Evolutionary conservation across 208 protist genomes (phyloP).

Genomic region (Leishmania lainsoni): DNA sequence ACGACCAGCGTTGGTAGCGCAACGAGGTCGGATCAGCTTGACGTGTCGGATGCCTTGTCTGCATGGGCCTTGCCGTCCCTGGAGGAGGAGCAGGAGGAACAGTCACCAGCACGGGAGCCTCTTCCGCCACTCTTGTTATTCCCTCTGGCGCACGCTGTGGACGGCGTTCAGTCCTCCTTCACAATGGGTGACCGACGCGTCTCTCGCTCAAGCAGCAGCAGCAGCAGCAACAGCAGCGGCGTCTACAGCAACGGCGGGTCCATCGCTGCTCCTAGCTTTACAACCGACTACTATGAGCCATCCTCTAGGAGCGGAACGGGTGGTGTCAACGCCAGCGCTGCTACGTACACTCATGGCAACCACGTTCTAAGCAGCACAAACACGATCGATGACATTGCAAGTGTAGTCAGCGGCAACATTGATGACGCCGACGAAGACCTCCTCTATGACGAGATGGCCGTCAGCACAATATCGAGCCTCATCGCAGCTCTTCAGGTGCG

Average conservation of each 20-base stretch:
- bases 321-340: neutral
- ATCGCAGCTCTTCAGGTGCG: constrained; percentile 24
- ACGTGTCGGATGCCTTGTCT: constrained; percentile 11
- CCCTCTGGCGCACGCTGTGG: neutral
- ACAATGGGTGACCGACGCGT: constrained; percentile 8
- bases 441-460: constrained; percentile 30
- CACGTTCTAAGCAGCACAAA: neutral
- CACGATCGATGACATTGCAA: neutral
- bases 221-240: constrained; percentile 11
- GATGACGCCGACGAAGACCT: neutral
- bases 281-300: neutral
- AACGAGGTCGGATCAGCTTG: constrained; percentile 19
- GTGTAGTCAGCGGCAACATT: neutral
- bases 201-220: neutral
- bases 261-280: neutral
- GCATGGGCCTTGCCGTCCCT: constrained; percentile 5
- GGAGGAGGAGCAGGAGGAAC: neutral
- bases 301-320: neutral
- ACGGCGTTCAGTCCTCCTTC: neutral
- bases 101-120: neutral
- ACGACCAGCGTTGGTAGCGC: constrained; percentile 8
- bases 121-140: neutral
- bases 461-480: constrained; percentile 34
- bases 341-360: neutral
- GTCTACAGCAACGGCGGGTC: constrained; percentile 4